These are phyloP conservation scores for Vaccinium darrowii DNA, from an alignment of 148 eudicot species.

Conservation along the genomic window DNA sequence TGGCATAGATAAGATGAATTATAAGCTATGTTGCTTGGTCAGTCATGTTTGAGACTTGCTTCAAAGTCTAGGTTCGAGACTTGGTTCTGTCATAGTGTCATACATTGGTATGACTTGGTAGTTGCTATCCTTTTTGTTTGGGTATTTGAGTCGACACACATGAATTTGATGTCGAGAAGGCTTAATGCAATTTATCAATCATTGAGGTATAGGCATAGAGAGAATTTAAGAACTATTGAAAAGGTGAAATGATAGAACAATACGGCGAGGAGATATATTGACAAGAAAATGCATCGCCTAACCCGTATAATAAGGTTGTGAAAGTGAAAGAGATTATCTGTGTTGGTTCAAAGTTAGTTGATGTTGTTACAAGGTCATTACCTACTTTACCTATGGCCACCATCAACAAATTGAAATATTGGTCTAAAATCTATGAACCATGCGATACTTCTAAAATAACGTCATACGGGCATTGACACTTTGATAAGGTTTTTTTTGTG, in stretches of 20 bases:
- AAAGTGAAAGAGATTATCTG: neutral
- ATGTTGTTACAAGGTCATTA: neutral
- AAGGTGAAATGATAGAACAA: constrained; percentile 3
- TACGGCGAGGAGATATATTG: neutral
- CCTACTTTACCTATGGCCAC: neutral
- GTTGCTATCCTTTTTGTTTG: neutral
- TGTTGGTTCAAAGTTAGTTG: neutral
- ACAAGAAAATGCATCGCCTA: neutral
- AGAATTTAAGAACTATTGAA: neutral
- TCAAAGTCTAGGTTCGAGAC: neutral
- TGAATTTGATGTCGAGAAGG: neutral
- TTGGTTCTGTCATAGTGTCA: neutral
- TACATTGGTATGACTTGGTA: neutral
- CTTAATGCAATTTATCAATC: constrained; percentile 6
- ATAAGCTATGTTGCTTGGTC: constrained; percentile 5
- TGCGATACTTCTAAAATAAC: neutral
- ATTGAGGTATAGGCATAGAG: neutral
- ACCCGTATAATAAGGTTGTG: neutral
- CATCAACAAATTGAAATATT: neutral
- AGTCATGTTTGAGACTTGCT: neutral
- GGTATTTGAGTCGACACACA: neutral
- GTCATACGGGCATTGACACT: neutral
- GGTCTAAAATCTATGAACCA: neutral
- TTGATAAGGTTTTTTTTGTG: neutral
- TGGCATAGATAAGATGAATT: neutral